Percentiles rank a stretch among this genome's conserved stretches.
These are phyloP conservation scores for Clitoria ternatea DNA, from an alignment of 306 rosid genomes.

Conservation along the genomic window DNA sequence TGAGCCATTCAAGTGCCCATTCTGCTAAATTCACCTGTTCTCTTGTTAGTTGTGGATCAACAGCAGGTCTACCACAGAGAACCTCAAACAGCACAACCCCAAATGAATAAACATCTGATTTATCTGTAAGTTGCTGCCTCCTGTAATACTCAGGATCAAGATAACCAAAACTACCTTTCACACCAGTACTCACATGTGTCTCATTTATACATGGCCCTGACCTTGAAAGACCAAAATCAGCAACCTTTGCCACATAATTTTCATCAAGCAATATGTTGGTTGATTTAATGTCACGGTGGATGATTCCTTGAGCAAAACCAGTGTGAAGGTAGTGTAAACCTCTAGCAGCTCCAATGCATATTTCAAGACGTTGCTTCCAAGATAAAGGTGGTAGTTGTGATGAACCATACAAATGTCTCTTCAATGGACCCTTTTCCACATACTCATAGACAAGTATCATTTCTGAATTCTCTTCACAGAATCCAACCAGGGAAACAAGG, in stretches of 20 bases:
- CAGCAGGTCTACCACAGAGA: constrained; percentile 92
- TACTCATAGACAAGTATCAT: constrained; percentile 96
- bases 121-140: constrained; percentile 96
- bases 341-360: constrained; percentile 95
- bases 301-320: constrained; percentile 92
- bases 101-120: constrained; percentile 92
- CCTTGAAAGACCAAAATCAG: constrained; percentile 98
- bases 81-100: constrained; percentile 96
- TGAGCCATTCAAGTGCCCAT: constrained; percentile 91
- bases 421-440: constrained; percentile 82
- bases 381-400: constrained; percentile 48
- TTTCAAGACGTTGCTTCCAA: constrained; percentile 93
- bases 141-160: constrained; percentile 95
- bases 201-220: constrained; percentile 86
- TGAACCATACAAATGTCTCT: constrained; percentile 75
- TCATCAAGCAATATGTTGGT: constrained; percentile 91
- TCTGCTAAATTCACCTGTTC: constrained; percentile 92
- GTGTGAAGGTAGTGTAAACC: constrained; percentile 98
- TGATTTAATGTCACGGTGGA: constrained; percentile 97
- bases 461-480: constrained; percentile 90
- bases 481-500: constrained; percentile 92
- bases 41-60: constrained; percentile 75
- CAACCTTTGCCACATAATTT: constrained; percentile 83
- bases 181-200: constrained; percentile 95
- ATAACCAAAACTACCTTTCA: constrained; percentile 95